Base-by-base conservation (phyloP, 2,329 filamentous ascomycete species). In the Fusarium mexicanum region DNA sequence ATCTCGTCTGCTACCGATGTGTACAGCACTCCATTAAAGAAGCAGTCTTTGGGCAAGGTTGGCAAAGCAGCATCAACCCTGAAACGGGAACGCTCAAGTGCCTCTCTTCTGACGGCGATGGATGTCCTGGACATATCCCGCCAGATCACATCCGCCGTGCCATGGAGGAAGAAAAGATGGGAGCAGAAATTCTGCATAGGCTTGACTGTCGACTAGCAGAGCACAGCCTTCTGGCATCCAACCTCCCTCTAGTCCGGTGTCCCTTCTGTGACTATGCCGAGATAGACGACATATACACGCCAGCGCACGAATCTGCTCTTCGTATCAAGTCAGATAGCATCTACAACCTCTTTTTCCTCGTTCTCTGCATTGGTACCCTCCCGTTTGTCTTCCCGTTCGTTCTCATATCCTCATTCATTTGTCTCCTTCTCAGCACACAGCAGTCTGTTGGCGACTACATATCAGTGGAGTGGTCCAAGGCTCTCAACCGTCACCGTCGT, bases 191-290 rank as follows among this genome's bases (percentile, higher is more conserved):
- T 11, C 87, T 95, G 76, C 87, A 87, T 69, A 93, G 92, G 79
- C 90, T 98, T 41, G 93, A 98, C 79, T 91, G 93, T 74, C 91
- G 94, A 37, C 87, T 97, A 31, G 92, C 93, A 7, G 92, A 93
- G 66, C 93, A 97, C 76, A 90, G 87, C 26, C 87, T 99, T 4
- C 83, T 93, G 33, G 91, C 92, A 64, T 93, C 92, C 31, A 88
- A 90, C 29, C 83, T 98, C 12, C 92, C 93, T 7, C 88, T 98
- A 4, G 87, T 96, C 54, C 91, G 92, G 44, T 98, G 96, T 78
- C 95, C 95, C 0, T 98, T 97, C 80, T 99, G 96, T 86, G 88
- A 88, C 74, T 99, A 98, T 79, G 94, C 94, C 38, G 96, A 98
- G 85, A 87, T 95, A 33, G 94, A 98, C 81, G 92, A 94, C 64